A percentile compares a stretch with the other conserved stretches of the same genome.
Conservation (phyloP, 2,329 filamentous ascomycete species). For the Fusarium nurragi region DNA sequence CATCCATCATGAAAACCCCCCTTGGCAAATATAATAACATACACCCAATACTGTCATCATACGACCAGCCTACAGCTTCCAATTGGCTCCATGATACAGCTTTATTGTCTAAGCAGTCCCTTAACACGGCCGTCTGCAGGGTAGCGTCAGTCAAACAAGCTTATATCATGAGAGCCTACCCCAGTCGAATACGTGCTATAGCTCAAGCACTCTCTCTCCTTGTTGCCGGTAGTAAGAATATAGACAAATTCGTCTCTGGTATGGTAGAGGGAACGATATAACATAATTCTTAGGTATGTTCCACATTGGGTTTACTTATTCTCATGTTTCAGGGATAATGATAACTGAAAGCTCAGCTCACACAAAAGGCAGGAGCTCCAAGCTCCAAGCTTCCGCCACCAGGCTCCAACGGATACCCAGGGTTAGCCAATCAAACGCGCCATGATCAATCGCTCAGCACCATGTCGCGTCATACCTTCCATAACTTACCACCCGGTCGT, state of each 20-base stretch:
- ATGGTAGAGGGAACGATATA: no score
- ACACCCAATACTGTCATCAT: no score
- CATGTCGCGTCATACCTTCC: constrained; percentile 35
- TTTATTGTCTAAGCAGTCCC: background rate
- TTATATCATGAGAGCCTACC: background rate
- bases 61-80: background rate
- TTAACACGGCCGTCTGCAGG: background rate
- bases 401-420: background rate
- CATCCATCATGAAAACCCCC: no score
- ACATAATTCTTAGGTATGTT: no score
- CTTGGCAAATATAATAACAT: no score
- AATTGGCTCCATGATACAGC: background rate
- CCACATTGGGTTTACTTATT: no score
- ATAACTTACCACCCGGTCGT: constrained; percentile 11
- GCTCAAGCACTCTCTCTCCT: background rate
- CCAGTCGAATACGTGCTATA: background rate
- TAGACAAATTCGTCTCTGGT: no score
- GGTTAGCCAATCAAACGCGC: constrained; percentile 31
- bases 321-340: background rate
- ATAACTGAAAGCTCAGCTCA: background rate
- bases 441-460: background rate
- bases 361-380: background rate
- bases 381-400: constrained; percentile 10
- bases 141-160: background rate
- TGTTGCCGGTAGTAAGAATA: no score